Evolutionary conservation across 352 stramenopile species (phyloP).

Genomic region (Globisporangium emineosum): DNA sequence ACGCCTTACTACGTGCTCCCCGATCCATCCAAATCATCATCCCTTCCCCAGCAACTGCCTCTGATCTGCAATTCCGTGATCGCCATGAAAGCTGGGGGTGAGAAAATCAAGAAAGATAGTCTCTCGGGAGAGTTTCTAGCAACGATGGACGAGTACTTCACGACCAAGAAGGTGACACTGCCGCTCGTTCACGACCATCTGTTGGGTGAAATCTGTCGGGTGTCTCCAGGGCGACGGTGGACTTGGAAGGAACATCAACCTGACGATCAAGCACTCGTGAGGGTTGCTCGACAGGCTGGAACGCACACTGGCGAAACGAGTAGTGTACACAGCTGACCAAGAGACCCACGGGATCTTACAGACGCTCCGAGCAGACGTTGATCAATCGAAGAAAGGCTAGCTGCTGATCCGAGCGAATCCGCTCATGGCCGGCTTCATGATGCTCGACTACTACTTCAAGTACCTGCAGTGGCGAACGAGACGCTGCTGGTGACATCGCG

Average conservation of each 20-base stretch:
- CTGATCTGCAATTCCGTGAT: constrained; percentile 24
- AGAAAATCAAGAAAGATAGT: no score
- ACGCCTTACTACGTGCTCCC: constrained; percentile 22
- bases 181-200: constrained; percentile 26
- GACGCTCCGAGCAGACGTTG: constrained; percentile 12
- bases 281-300: constrained; percentile 22
- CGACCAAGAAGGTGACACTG: constrained; percentile 20
- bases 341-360: constrained; percentile 15
- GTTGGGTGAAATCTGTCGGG: constrained; percentile 30
- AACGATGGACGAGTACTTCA: constrained; percentile 27
- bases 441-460: constrained; percentile 24
- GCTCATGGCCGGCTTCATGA: constrained; percentile 25
- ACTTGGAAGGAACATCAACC: constrained; percentile 20
- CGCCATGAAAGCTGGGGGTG: constrained; percentile 19
- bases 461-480: constrained; percentile 23
- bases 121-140: no score
- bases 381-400: constrained; percentile 7
- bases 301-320: constrained; percentile 15
- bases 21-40: constrained; percentile 12
- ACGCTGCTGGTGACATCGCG: constrained; percentile 25
- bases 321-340: constrained; percentile 15
- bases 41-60: constrained; percentile 23
- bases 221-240: constrained; percentile 26
- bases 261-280: constrained; percentile 23
- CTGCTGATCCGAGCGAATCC: constrained; percentile 23